Conservation (phyloP, 352 stramenopile species). For the Phytophthora tentaculata region DNA sequence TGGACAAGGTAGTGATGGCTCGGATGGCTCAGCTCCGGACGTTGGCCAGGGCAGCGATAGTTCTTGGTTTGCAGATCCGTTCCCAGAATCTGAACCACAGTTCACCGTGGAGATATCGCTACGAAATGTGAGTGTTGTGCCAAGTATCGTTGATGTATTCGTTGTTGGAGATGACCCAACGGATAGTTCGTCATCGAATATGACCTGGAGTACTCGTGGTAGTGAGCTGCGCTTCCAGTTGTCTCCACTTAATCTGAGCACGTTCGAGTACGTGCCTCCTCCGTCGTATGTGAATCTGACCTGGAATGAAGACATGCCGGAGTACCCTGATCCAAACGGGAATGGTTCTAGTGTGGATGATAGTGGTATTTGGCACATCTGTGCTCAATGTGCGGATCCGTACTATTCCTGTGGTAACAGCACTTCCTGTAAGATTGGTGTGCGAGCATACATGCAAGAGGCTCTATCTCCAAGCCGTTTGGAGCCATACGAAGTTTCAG, state of each 20-base stretch:
- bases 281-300: slow-evolving; percentile 38
- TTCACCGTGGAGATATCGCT: slow-evolving; percentile 45
- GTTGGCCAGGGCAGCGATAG: slow-evolving; percentile 8
- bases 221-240: slow-evolving; percentile 25
- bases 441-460: slow-evolving; percentile 36
- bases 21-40: slow-evolving; percentile 13
- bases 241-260: slow-evolving; percentile 39
- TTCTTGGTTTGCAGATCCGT: slow-evolving; percentile 14
- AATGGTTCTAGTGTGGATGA: slow-evolving; percentile 18
- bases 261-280: slow-evolving; percentile 51
- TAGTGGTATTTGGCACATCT: slow-evolving; percentile 20
- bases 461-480: slow-evolving; percentile 24
- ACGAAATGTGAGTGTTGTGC: slow-evolving; percentile 41
- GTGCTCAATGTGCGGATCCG: slow-evolving; percentile 17
- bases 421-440: slow-evolving; percentile 46
- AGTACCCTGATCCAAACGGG: slow-evolving; percentile 20
- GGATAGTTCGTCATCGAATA: slow-evolving; percentile 3
- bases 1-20: slow-evolving; percentile 12
- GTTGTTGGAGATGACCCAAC: slow-evolving; percentile 3
- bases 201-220: slow-evolving; percentile 7
- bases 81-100: slow-evolving; percentile 27
- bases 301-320: slow-evolving; percentile 34
- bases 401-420: slow-evolving; percentile 37
- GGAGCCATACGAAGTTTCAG: slow-evolving; percentile 4
- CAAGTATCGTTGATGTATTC: slow-evolving; percentile 21